These are phyloP conservation scores for Ceratonia siliqua DNA, from an alignment of 306 rosid genomes.

Conservation along the genomic window DNA sequence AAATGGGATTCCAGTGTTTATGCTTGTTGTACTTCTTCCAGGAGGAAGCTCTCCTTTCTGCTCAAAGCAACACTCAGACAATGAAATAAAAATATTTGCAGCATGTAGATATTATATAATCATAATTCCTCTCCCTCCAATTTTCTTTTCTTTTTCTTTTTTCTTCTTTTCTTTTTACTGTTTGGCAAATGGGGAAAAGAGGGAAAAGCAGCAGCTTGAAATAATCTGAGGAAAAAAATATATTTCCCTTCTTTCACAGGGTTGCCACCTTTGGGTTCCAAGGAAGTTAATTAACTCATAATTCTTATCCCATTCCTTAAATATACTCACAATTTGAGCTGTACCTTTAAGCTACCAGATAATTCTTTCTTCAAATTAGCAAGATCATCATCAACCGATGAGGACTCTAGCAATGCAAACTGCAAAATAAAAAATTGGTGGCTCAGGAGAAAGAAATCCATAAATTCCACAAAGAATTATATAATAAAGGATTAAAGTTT, in stretches of 20 bases:
- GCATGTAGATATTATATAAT: not conserved
- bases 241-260: not conserved
- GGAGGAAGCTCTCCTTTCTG: conserved; percentile 95
- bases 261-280: conserved; percentile 22
- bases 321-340: conserved; percentile 28
- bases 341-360: conserved; percentile 74
- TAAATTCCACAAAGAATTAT: conserved; percentile 22
- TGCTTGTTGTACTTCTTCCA: conserved; percentile 62
- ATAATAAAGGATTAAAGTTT: conserved; percentile 4
- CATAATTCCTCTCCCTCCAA: not conserved
- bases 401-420: conserved; percentile 87
- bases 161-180: too few relatives aligned
- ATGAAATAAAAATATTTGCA: not conserved
- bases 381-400: conserved; percentile 90
- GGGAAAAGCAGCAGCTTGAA: too few relatives aligned
- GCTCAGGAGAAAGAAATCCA: conserved; percentile 26
- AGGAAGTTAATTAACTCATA: conserved; percentile 3
- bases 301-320: not conserved
- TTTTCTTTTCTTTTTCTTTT: not conserved
- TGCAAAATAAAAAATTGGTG: conserved; percentile 43
- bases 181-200: too few relatives aligned
- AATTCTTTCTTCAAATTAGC: conserved; percentile 75
- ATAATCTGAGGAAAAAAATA: conserved; percentile 5
- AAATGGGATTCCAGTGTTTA: conserved; percentile 60
- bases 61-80: conserved; percentile 30